These are phyloP conservation scores for Kluyveromyces sp. DNA, from an alignment of 1,139 yeast species.

Conservation along the genomic window DNA sequence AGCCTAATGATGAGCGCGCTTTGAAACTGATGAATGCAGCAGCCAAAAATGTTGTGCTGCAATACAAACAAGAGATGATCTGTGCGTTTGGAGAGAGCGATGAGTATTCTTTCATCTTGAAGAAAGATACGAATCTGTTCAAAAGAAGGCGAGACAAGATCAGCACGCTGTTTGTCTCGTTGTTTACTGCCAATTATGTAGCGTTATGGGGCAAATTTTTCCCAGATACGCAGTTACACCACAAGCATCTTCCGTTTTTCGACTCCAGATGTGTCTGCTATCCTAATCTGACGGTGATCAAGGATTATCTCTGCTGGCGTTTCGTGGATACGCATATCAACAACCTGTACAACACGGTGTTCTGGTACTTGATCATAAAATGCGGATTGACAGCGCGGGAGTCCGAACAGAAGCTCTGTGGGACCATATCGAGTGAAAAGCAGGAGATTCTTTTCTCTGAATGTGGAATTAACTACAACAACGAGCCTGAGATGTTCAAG, in stretches of 20 bases:
- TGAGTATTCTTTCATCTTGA: conserved; percentile 78
- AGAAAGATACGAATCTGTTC: conserved; percentile 55
- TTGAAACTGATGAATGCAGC: conserved; percentile 73
- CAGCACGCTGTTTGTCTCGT: conserved; percentile 71
- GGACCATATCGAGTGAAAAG: conserved; percentile 77
- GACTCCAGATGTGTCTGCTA: conserved; percentile 88
- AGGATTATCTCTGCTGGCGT: conserved; percentile 90
- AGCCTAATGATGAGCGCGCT: conserved; percentile 83
- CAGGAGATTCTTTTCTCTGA: conserved; percentile 74
- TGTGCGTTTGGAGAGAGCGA: conserved; percentile 94
- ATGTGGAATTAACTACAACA: conserved; percentile 82
- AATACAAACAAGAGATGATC: conserved; percentile 60
- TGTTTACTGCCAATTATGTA: conserved; percentile 72
- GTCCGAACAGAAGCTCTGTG: conserved; percentile 62
- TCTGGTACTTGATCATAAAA: conserved; percentile 74
- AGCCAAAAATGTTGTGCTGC: conserved; percentile 47
- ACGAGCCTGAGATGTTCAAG: conserved; percentile 79
- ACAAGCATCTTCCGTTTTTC: conserved; percentile 64
- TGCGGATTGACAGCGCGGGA: conserved; percentile 71
- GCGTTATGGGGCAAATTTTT: conserved; percentile 58
- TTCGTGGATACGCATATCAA: conserved; percentile 97
- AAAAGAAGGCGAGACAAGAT: conserved; percentile 77
- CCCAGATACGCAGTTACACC: conserved; percentile 38
- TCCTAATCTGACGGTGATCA: conserved; percentile 53
- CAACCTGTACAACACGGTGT: conserved; percentile 84